These are phyloP conservation scores for Cicer pinnatifidum DNA, from an alignment of 306 rosid genomes.

Conservation along the genomic window DNA sequence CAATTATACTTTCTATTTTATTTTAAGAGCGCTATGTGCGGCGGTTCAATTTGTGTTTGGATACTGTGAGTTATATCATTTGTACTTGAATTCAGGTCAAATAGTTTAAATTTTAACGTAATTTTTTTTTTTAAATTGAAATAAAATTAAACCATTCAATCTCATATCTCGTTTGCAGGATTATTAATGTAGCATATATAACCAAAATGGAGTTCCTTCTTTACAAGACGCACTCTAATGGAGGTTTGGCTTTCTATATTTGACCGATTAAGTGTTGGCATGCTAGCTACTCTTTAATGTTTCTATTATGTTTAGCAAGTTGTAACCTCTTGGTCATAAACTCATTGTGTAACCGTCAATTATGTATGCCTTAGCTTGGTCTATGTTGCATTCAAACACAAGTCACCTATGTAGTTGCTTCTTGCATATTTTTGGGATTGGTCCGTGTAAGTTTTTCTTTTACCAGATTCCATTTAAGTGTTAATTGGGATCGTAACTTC, in stretches of 20 bases:
- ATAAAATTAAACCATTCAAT: too few relatives aligned
- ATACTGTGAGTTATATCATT: too few relatives aligned
- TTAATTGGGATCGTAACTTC: neutral
- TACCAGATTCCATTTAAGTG: neutral
- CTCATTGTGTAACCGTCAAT: conserved; percentile 24
- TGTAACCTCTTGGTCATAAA: conserved; percentile 31
- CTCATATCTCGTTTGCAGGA: conserved; percentile 45
- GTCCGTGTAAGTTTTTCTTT: conserved; percentile 3
- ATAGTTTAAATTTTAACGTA: too few relatives aligned
- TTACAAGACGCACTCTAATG: conserved; percentile 28
- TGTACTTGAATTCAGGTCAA: too few relatives aligned
- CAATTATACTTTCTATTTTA: too few relatives aligned
- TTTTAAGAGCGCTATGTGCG: too few relatives aligned
- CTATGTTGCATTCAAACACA: conserved; percentile 37
- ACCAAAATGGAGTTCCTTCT: conserved; percentile 46
- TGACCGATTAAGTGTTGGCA: conserved; percentile 4
- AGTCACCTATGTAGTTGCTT: conserved; percentile 16
- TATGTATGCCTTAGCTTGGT: conserved; percentile 18
- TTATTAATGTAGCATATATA: conserved; percentile 42
- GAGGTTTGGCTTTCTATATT: conserved; percentile 44
- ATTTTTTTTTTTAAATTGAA: too few relatives aligned
- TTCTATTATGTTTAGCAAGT: conserved; percentile 30
- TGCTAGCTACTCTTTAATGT: conserved; percentile 24
- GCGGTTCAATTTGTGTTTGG: too few relatives aligned
- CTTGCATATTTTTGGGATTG: conserved; percentile 34